These are phyloP conservation scores for Juncus effusus DNA, from an alignment of 176 grass and related monocot species.

Conservation along the genomic window DNA sequence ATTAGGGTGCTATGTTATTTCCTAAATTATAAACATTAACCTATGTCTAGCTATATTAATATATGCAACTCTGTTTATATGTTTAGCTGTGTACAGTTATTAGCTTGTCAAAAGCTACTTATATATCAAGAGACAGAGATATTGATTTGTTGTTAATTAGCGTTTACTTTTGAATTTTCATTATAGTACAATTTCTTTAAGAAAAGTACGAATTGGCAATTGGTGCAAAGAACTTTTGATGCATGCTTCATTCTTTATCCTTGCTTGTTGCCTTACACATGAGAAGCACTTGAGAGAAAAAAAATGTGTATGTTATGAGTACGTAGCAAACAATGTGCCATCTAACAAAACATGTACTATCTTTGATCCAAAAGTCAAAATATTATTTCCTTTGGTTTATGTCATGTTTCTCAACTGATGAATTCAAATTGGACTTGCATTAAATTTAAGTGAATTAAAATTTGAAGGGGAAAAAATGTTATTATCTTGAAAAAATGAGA, in stretches of 20 bases:
- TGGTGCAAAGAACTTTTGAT: constrained; percentile 23
- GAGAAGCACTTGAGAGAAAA: constrained; percentile 18
- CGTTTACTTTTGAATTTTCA: not conserved
- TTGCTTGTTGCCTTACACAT: constrained; percentile 31
- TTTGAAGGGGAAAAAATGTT: too few relatives aligned
- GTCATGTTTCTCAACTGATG: not conserved
- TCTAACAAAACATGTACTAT: not conserved
- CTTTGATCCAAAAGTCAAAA: constrained; percentile 14
- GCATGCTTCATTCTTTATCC: constrained; percentile 13
- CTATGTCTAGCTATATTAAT: not conserved
- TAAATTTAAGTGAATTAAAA: too few relatives aligned
- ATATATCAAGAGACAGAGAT: constrained; percentile 12
- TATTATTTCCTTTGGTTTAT: not conserved
- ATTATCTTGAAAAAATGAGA: too few relatives aligned
- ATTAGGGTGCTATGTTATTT: not conserved
- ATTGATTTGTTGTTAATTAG: constrained; percentile 11
- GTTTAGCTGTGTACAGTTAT: not conserved
- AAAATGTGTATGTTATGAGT: constrained; percentile 4
- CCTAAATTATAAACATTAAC: not conserved
- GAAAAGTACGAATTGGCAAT: not conserved
- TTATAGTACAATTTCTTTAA: not conserved
- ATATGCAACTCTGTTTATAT: too few relatives aligned
- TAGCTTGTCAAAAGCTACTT: constrained; percentile 6
- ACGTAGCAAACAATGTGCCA: constrained; percentile 9
- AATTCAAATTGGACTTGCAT: not conserved